Conservation (phyloP, 1,284 basidiomycete genomes). For the Cutaneotrichosporon sp. region DNA sequence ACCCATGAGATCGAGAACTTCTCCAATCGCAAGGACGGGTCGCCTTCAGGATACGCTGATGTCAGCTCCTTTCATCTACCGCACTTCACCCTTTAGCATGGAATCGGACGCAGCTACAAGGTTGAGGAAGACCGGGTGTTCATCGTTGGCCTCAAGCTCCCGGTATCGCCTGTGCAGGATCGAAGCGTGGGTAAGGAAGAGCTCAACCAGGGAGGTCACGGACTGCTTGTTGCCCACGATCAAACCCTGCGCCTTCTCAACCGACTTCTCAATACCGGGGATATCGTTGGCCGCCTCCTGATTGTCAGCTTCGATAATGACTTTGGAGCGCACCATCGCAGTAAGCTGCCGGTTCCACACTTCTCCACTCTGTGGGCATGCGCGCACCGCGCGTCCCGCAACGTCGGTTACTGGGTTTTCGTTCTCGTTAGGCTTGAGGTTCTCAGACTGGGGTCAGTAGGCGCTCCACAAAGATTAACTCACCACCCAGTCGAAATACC, state of each 20-base stretch:
- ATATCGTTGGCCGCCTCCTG: conserved; percentile 17
- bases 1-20: conserved; percentile 74
- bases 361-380: conserved; percentile 42
- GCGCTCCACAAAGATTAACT: conserved; percentile 11
- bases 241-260: conserved; percentile 16
- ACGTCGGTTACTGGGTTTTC: conserved; percentile 66
- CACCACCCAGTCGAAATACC: conserved; percentile 41
- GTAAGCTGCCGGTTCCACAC: conserved; percentile 41
- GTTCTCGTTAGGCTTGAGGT: conserved; percentile 23
- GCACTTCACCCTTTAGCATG: conserved; percentile 52
- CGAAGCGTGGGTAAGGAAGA: conserved; percentile 18
- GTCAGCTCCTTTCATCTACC: background rate
- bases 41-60: conserved; percentile 56
- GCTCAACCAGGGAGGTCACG: conserved; percentile 22
- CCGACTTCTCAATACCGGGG: conserved; percentile 15
- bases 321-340: conserved; percentile 20
- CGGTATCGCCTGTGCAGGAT: conserved; percentile 23
- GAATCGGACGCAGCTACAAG: conserved; percentile 26
- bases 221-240: conserved; percentile 16
- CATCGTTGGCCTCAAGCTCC: conserved; percentile 14
- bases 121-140: conserved; percentile 24
- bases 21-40: conserved; percentile 69
- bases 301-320: background rate
- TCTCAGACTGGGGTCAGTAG: conserved; percentile 12
- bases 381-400: conserved; percentile 31